These are phyloP conservation scores for Hirsutella thompsonii DNA, from an alignment of 2,329 filamentous ascomycete species.

Conservation along the genomic window DNA sequence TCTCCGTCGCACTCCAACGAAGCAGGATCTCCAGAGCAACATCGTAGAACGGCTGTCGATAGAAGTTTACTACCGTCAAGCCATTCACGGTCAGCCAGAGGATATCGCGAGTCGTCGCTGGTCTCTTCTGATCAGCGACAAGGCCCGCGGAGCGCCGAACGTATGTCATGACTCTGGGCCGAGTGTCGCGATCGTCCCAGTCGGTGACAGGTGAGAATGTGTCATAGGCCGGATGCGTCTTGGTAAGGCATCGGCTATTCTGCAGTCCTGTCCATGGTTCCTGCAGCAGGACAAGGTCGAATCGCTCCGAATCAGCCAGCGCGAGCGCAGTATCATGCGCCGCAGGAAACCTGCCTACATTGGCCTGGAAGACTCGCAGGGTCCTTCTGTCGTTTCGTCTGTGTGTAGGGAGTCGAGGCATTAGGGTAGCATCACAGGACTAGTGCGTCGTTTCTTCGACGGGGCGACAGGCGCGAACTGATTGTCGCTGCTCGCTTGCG, in stretches of 20 bases:
- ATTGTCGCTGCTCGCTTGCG: too few relatives aligned
- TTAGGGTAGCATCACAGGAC: background rate
- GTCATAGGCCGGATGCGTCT: background rate
- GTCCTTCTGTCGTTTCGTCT: background rate
- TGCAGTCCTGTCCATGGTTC: background rate
- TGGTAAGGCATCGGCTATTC: background rate
- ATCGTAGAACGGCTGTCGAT: slow-evolving; percentile 4
- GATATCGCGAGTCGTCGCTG: slow-evolving; percentile 4
- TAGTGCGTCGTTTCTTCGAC: too few relatives aligned
- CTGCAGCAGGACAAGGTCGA: background rate
- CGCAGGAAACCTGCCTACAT: slow-evolving; percentile 5
- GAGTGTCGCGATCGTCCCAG: background rate
- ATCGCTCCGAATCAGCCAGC: slow-evolving; percentile 1
- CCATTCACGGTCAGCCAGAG: slow-evolving; percentile 7
- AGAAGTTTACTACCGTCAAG: slow-evolving; percentile 7
- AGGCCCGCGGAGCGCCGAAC: slow-evolving; percentile 1
- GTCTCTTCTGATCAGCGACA: slow-evolving; percentile 5
- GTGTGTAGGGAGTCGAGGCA: background rate
- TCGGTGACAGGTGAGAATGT: background rate
- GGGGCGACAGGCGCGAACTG: too few relatives aligned
- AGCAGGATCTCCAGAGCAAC: slow-evolving; percentile 5
- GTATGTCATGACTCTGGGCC: background rate
- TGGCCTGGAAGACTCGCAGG: slow-evolving; percentile 5
- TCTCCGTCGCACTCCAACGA: slow-evolving; percentile 2
- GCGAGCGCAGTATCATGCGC: slow-evolving; percentile 7